Base-by-base conservation (phyloP, 805 yeast species). In the Barnettozyma californica region DNA sequence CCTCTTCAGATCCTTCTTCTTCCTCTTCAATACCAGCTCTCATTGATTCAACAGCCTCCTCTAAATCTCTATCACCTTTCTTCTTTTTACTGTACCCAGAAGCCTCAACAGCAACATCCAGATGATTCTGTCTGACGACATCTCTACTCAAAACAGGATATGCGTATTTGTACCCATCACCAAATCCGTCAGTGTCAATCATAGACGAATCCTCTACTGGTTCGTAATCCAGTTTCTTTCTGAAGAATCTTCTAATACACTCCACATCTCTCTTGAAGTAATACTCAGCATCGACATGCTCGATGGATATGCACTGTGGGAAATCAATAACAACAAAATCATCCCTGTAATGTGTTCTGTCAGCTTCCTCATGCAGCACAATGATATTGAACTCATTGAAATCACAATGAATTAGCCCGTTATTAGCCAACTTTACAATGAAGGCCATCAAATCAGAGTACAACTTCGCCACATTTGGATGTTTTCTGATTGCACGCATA, bases 331-430 rank as follows among this genome's bases (percentile, higher is more conserved):
- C 96, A 19, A 91, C 84, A 59, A 90, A 88, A 44, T 87, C 94
- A 39, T 70, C 68, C 47, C 82, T 87, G 49, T 68, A 69, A 18
- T 73, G 61, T 37, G 64, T 71, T 16, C 69, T 68, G n/a, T 46
- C 46, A 18, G 74, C 77, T 41, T 77, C 78, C 29, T 78, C 73
- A 53, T 85, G 85, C 37, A 86, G 74, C 27, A 89, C 82, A 78
- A 94, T 88, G 57, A 94, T 89, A 66, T 94, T 94, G 68, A 94
- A 94, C 69, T 94, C 99, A 66, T 94, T 94, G 71, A 83, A 94
- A 71, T 94, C 99, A 75, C 99, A 92, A 68, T 94, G 99, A 46
- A 94, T 90, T 48, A 94, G 74, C 1, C 99, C 99, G 57, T 84
- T 79, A 59, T 86, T 83, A 6, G 87, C 99, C 46, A 94, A 70